phyloP scores from a whole-genome alignment of 257 asterid genomes.

The Scutellaria baicalensis region DNA sequence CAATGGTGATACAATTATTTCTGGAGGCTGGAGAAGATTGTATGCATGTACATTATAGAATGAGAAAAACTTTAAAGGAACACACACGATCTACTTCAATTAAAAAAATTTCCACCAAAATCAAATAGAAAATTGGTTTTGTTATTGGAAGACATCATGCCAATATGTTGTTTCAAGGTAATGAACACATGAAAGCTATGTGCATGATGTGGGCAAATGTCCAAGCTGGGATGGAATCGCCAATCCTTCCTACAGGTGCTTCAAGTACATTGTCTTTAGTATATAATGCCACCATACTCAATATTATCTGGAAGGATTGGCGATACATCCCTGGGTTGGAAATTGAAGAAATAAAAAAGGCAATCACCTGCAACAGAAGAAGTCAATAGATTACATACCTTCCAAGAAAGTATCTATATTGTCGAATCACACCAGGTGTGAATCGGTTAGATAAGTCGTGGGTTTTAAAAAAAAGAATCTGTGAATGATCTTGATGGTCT shows the following conservation, averaged over 20 bases:
- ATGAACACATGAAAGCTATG: background rate
- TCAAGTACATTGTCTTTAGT: background rate
- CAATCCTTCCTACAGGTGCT: background rate
- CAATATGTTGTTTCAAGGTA: background rate
- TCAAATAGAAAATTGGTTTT: background rate
- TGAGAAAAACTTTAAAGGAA: background rate
- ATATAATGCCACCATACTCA: background rate
- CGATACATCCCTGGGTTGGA: background rate
- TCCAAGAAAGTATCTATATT: constrained; percentile 81
- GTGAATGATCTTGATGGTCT: constrained; percentile 29
- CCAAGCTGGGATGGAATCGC: background rate
- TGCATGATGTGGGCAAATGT: background rate
- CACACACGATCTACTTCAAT: background rate
- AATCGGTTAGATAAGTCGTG: constrained; percentile 60
- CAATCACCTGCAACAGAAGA: background rate
- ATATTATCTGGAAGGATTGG: background rate
- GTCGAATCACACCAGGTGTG: constrained; percentile 63
- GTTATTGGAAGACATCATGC: background rate
- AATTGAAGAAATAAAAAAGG: background rate
- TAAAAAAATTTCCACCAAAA: background rate
- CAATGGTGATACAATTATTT: background rate
- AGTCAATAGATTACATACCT: constrained; percentile 44
- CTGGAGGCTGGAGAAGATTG: background rate
- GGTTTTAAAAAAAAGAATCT: constrained; percentile 23
- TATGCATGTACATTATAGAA: background rate